Base-by-base conservation (phyloP, 176 grass and related monocot species). In the Calamus simplicifolius region DNA sequence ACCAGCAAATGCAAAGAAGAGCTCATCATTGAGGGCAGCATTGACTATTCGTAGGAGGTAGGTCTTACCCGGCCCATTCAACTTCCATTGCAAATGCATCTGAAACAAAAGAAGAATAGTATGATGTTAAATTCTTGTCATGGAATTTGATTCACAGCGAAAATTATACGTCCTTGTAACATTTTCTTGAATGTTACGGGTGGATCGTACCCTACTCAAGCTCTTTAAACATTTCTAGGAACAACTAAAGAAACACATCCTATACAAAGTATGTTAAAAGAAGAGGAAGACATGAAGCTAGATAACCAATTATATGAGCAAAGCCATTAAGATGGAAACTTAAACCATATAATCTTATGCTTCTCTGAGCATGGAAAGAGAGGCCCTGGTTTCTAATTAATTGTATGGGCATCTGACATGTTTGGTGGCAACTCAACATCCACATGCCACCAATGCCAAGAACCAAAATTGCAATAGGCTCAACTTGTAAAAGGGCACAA, bases 1-100 rank as follows among this genome's bases (percentile, higher is more conserved):
- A 27, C 74, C 50, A 18, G 66, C 56, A 12, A 77, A 62, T 16
- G 64, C 52, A 38, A 69, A 67, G 64, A 77, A 77, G 49, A 69
- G 49, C 17, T 77, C 66, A 2, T 19, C 55, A 50, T 63, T 35
- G 14, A 77, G 30, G 2, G 57, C 74, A 5, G 65, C 49, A 8
- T 77, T 69, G 2, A 69, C 38, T n/a, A 77, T 16, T 17, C 74
- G 56, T 23, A 70, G 27, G 1, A 77, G 48, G 49, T 69, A 67
- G 1, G 74, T 77, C 18, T 69, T 64, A 18, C 65, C 74, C n/a
- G n/a, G n/a, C n/a, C n/a, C 25, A 35, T 0, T 48, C 64, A 4
- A 63, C 64, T 5, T 56, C 48, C 25, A 69, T 52, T 62, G 65
- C 69, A n/a, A 28, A 67, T 16, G 52, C 27, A 14, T 66, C 66